Evolutionary conservation across 176 grass and related monocot species (phyloP), one percentile per base, ranked within the genome.

Genomic region (Hyparrhenia diplandra): DNA sequence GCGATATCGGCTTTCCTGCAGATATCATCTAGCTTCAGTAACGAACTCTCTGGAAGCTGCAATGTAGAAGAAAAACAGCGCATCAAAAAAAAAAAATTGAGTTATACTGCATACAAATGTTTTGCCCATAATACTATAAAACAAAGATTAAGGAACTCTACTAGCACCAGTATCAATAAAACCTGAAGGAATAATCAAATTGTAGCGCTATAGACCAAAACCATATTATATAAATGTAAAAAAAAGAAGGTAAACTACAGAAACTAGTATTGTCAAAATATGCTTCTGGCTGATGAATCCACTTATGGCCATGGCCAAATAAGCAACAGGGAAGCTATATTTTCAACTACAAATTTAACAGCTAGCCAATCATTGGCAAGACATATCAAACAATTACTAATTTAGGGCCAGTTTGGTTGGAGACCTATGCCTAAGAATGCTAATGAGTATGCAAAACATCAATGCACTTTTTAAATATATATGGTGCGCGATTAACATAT

Each of bases 21-120:
- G 79, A 95, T 95, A 69, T 64, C 68, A 89, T 98, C 95, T 75
- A 98, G 82, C 81, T 95, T 94, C 63, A 98, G 58, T 85, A 95
- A 74, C 79, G 71, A 91, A 85, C 80, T 89, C 76, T 95, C 95
- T 24, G 77, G 67, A 74, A 95, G 84, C 95, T 98, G 90, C 66
- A n/a, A 66, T 36, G 28, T 64, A 77, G 59, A 67, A 81, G 27
- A 47, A 69, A 57, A 69, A 46, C 23, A 32, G 47, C n/a, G n/a
- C n/a, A n/a, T n/a, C 13, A 88, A 88, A 32, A 67, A 52, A 67
- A 55, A 64, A 11, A n/a, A n/a, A n/a, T n/a, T n/a, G n/a, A 73
- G 59, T n/a, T 40, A 78, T 24, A 70, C 1, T 55, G 27, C 31
- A 86, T 39, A 65, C n/a, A 55, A 17, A 80, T 45, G 35, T 49